Evolutionary conservation across 176 grass and related monocot species (phyloP), one percentile per base, ranked within the genome.

Genomic region (Zoysia pacifica): DNA sequence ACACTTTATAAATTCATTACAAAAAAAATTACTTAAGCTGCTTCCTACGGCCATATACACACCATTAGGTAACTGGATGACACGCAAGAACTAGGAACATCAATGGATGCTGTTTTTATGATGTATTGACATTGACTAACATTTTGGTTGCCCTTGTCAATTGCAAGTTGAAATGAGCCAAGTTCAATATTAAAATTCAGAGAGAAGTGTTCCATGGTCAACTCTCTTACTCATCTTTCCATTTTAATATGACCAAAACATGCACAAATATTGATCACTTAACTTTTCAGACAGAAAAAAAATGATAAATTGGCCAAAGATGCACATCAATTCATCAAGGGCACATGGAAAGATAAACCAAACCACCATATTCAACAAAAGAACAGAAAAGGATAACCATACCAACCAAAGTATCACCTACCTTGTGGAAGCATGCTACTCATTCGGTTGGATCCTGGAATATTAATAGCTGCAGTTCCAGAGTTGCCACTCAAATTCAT

Each of bases 401-500:
- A 14, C 28, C 40, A 69, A 64, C 54, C 41, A 19, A 16, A 58
- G 0, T 19, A 19, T 7, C 55, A 70, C 75, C 52, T 90, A 98
- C 95, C 95, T 89, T 93, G 95, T 77, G 84, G 91, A 79, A 90
- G 85, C 75, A 92, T 93, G 76, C 83, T 39, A 89, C 62, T 75
- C 62, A 98, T 74, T 41, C 92, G 73, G 71, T 89, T 93, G 67
- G 90, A 84, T 83, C 91, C 91, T 84, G 87, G 95, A 40, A 94
- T 80, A 83, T 89, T 90, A 73, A 93, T 72, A 87, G 76, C 86
- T 4, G 81, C 88, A 58, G 52, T 90, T 82, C 80, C 91, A 72
- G 91, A 74, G 86, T 91, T 94, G 76, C 91, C 82, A 77, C 76
- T 79, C 19, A 90, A 84, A 87, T 94, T 98, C 84, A 94, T 88